Evolutionary conservation across 441 rosid genomes (phyloP).

Genomic region (Adansonia grandidieri): DNA sequence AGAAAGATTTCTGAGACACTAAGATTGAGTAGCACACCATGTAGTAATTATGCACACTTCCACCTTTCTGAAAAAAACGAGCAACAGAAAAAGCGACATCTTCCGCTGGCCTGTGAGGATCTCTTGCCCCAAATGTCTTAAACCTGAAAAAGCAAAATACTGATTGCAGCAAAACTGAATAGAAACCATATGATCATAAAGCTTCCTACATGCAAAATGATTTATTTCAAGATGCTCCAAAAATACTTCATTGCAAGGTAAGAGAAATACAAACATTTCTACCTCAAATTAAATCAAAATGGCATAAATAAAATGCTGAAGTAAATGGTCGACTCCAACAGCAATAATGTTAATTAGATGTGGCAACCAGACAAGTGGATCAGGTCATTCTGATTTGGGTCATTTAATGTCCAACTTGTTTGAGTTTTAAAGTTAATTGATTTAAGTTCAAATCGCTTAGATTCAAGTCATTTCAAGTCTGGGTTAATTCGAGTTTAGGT

Average conservation of each 20-base stretch:
- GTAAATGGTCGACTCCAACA: not conserved
- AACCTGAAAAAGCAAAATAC: constrained; percentile 54
- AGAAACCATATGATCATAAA: constrained; percentile 10
- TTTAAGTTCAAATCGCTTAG: not conserved
- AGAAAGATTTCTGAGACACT: constrained; percentile 20
- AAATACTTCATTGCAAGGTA: not conserved
- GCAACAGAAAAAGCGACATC: constrained; percentile 91
- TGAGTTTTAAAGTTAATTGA: not conserved
- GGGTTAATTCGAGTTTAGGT: not conserved
- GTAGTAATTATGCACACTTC: constrained; percentile 86
- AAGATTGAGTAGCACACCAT: constrained; percentile 58
- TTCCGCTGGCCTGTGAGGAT: constrained; percentile 92
- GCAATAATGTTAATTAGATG: not conserved
- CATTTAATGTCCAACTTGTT: not conserved
- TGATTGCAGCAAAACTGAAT: not conserved
- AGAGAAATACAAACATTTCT: not conserved
- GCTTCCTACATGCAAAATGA: not conserved
- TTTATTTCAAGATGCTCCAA: not conserved
- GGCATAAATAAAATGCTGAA: constrained; percentile 10
- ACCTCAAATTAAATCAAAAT: not conserved
- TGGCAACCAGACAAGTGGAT: not conserved
- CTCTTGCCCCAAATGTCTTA: constrained; percentile 84
- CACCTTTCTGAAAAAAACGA: constrained; percentile 93
- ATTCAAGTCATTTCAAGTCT: not conserved
- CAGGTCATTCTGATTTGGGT: not conserved